These are phyloP conservation scores for Yamadazyma buinensis DNA, from an alignment of 1,139 yeast genomes.

Conservation along the genomic window DNA sequence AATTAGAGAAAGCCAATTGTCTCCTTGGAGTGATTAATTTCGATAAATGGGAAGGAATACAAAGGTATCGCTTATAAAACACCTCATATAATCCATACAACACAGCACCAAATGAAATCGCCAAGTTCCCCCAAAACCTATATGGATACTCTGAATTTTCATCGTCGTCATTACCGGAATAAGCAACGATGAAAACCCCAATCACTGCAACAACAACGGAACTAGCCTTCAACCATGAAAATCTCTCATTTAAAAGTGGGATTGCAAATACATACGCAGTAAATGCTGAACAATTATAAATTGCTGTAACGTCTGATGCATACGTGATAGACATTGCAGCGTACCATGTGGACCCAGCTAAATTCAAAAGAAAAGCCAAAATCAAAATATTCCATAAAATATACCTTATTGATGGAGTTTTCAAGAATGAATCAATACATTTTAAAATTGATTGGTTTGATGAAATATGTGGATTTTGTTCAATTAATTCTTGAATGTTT, in stretches of 20 bases:
- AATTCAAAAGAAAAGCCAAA: conserved; percentile 56
- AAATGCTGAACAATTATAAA: conserved; percentile 85
- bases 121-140: conserved; percentile 65
- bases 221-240: conserved; percentile 59
- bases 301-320: conserved; percentile 85
- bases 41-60: conserved; percentile 61
- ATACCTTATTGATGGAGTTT: conserved; percentile 47
- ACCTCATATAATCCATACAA: conserved; percentile 86
- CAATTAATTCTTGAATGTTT: conserved; percentile 34
- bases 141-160: conserved; percentile 46
- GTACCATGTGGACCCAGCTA: conserved; percentile 87
- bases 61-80: conserved; percentile 67
- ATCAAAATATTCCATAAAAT: conserved; percentile 40
- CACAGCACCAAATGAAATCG: conserved; percentile 76
- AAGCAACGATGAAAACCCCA: conserved; percentile 81
- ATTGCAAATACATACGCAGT: conserved; percentile 85
- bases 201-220: conserved; percentile 69
- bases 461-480: conserved; percentile 41
- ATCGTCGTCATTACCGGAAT: conserved; percentile 36
- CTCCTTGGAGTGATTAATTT: conserved; percentile 44
- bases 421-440: conserved; percentile 33
- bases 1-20: conserved; percentile 46
- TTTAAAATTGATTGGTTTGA: conserved; percentile 33
- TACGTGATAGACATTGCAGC: conserved; percentile 78
- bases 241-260: conserved; percentile 62